Evolutionary conservation across 768 basidiomycete genomes (phyloP), one percentile per base, ranked within the genome.

Genomic region (Phaffia australis): DNA sequence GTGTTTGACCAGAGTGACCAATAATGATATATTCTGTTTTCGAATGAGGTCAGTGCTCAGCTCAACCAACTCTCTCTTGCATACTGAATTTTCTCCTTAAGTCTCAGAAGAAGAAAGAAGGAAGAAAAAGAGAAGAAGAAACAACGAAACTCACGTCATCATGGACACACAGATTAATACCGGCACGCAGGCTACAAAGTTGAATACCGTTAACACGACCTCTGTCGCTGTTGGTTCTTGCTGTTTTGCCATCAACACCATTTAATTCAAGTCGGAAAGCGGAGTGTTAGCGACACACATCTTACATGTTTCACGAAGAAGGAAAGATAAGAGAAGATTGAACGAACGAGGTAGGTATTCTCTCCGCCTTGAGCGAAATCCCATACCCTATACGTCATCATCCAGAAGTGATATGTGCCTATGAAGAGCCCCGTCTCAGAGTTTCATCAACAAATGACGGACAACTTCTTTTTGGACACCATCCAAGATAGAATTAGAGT

Each of bases 111-210:
- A 16, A 6, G 15, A 27, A 23, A 25, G 35, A 15, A n/a, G 21
- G 35, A 19, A 6, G n/a, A 1, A 15, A 8, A 1, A 32, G 3
- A 52, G 27, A 54, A 35, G n/a, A 1, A n/a, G 60, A 52, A 42
- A 29, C n/a, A 46, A 27, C 46, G 77, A 64, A 2, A 69, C 77
- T 27, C 66, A 87, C 89, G 91, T 94, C 80, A 99, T 97, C 32
- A 82, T 83, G 2, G 94, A 93, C 50, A 99, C 95, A 32, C 84
- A 80, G 54, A 97, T 75, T 42, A 92, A 76, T 19, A 97, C 93
- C 1, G 93, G 94, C 21, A 87, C 76, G 74, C 89, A 93, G 1
- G 86, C 77, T 3, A 85, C 85, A 72, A 87, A 90, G 76, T 98
- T 99, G 71, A 90, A 76, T 50, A 97, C 81, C n/a, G 91, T 82